These are phyloP conservation scores for Solanum tacnaense DNA, from an alignment of 257 asterid species.

Conservation along the genomic window DNA sequence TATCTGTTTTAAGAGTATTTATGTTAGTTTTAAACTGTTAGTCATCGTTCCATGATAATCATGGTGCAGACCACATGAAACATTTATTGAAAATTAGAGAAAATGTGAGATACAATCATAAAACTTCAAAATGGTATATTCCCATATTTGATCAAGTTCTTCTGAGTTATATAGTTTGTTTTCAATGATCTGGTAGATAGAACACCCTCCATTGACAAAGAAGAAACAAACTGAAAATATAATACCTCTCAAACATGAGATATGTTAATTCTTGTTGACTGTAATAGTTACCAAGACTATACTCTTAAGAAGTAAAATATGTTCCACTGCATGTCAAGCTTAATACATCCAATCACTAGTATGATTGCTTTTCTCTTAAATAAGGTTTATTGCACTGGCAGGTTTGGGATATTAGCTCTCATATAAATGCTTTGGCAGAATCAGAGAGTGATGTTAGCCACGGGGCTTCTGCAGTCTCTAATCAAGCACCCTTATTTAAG, in stretches of 20 bases:
- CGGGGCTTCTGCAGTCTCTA: constrained; percentile 33
- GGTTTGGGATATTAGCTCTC: constrained; percentile 95
- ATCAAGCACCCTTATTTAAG: constrained; percentile 66
- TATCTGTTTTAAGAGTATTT: background rate
- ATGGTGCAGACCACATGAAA: background rate
- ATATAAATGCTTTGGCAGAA: constrained; percentile 57
- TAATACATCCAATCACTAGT: background rate
- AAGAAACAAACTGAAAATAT: background rate
- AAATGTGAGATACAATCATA: background rate
- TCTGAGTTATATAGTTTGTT: background rate
- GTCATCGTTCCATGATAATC: background rate
- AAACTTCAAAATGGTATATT: background rate
- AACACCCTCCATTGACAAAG: background rate
- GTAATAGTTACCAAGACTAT: background rate
- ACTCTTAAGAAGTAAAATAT: background rate
- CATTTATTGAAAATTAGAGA: background rate
- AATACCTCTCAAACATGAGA: background rate
- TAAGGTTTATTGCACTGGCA: constrained; percentile 15
- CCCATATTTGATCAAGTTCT: background rate
- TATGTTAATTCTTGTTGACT: background rate
- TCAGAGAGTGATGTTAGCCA: constrained; percentile 30
- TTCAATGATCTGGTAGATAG: background rate
- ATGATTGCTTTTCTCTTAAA: background rate
- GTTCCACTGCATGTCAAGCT: background rate
- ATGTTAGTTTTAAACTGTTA: background rate